These are phyloP conservation scores for Orbilia blumenaviensis DNA, from an alignment of 2,329 filamentous ascomycete species.

Conservation along the genomic window DNA sequence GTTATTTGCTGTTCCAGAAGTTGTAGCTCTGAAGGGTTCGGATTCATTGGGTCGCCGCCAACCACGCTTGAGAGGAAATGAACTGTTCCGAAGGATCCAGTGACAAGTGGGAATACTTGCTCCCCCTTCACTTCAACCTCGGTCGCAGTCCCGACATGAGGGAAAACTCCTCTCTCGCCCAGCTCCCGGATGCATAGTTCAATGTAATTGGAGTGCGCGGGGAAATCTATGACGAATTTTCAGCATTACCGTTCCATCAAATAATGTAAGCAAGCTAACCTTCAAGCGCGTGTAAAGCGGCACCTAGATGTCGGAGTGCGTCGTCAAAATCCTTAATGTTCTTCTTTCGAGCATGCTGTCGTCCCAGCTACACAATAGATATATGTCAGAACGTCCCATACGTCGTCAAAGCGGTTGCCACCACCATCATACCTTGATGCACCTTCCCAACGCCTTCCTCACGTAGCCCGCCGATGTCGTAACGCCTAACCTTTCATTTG, in stretches of 20 bases:
- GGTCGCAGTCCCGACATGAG: slow-evolving; percentile 81
- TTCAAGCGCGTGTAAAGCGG: slow-evolving; percentile 87
- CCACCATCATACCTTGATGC: slow-evolving; percentile 46
- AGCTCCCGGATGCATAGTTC: slow-evolving; percentile 88
- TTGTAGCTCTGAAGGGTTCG: slow-evolving; percentile 88
- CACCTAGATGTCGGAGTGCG: slow-evolving; percentile 84
- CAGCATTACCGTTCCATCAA: neutral
- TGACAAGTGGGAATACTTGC: slow-evolving; percentile 81
- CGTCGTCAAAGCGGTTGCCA: neutral
- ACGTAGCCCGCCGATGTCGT: slow-evolving; percentile 74
- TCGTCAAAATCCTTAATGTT: slow-evolving; percentile 83
- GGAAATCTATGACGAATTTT: slow-evolving; percentile 70
- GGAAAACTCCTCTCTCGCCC: slow-evolving; percentile 81
- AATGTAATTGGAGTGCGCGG: slow-evolving; percentile 91
- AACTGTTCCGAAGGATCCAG: slow-evolving; percentile 81
- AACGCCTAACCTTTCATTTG: slow-evolving; percentile 87
- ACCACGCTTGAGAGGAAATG: slow-evolving; percentile 79
- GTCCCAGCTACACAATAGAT: slow-evolving; percentile 74
- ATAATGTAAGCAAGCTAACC: slow-evolving; percentile 61
- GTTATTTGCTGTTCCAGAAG: slow-evolving; percentile 88
- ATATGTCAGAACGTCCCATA: neutral
- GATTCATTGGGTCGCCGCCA: slow-evolving; percentile 81
- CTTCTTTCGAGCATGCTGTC: slow-evolving; percentile 72
- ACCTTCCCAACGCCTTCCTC: slow-evolving; percentile 55
- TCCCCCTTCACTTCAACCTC: slow-evolving; percentile 74